Evolutionary conservation across 352 stramenopile species (phyloP).

Genomic region (Globisporangium acanthophoron): DNA sequence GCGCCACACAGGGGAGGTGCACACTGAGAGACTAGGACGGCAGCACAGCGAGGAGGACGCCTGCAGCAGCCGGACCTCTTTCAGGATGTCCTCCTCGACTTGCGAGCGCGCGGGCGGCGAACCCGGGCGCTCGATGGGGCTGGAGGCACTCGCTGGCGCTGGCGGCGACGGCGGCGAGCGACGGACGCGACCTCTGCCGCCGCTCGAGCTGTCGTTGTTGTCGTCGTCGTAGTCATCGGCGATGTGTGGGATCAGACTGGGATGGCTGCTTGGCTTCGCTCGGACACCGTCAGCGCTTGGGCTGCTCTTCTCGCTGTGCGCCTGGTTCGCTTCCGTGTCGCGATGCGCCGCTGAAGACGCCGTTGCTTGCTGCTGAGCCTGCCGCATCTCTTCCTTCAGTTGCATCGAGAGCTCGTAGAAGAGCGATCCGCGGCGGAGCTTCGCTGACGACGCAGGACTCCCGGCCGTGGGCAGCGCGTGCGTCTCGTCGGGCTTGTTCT

Average conservation of each 20-base stretch:
- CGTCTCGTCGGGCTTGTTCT: background rate
- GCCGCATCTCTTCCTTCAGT: conserved; percentile 19
- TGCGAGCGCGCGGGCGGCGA: conserved; percentile 4
- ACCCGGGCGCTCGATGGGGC: background rate
- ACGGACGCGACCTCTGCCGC: background rate
- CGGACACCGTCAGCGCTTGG: background rate
- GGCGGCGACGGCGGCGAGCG: background rate
- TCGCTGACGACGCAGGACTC: conserved; percentile 7
- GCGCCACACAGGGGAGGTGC: conserved; percentile 18
- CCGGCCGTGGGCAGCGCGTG: background rate
- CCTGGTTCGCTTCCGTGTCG: background rate
- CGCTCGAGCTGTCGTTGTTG: background rate
- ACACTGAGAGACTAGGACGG: conserved; percentile 29
- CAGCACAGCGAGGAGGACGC: conserved; percentile 12
- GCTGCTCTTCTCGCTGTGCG: background rate
- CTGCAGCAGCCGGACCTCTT: conserved; percentile 28
- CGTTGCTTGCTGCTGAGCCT: conserved; percentile 1
- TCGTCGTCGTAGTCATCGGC: background rate
- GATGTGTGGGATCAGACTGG: background rate
- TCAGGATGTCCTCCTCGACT: conserved; percentile 29
- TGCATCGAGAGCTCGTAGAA: conserved; percentile 45
- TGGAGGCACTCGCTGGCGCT: conserved; percentile 1
- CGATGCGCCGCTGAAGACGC: background rate
- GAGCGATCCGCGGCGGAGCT: conserved; percentile 28
- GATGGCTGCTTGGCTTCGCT: background rate